A percentile compares a stretch with the other conserved stretches of the same genome.
These are phyloP conservation scores for Waitea zeae DNA, from an alignment of 1,284 basidiomycete genomes.

Conservation along the genomic window DNA sequence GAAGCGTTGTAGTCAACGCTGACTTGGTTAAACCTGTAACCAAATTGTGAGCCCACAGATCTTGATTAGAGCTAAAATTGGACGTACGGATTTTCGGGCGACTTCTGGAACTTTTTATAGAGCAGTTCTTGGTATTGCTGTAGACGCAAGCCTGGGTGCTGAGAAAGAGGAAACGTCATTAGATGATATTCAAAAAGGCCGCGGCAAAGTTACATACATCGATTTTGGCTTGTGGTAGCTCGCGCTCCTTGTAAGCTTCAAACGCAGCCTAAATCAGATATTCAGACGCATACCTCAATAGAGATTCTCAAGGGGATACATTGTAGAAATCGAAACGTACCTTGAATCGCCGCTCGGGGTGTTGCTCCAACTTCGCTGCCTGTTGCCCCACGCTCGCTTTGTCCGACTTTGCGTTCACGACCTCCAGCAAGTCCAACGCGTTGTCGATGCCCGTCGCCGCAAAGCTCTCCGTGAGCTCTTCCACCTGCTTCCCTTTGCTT, in stretches of 20 bases:
- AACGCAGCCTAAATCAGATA: constrained; percentile 51
- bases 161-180: constrained; percentile 8
- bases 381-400: constrained; percentile 76
- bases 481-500: constrained; percentile 9
- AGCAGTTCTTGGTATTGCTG: constrained; percentile 78
- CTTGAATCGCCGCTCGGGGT: constrained; percentile 92
- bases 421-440: constrained; percentile 76
- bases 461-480: constrained; percentile 50
- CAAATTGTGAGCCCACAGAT: not conserved
- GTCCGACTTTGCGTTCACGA: constrained; percentile 85
- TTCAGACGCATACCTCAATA: no score
- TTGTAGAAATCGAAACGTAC: constrained; percentile 14
- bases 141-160: constrained; percentile 71
- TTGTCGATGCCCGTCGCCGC: constrained; percentile 84
- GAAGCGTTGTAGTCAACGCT: constrained; percentile 65
- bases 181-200: constrained; percentile 3
- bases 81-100: constrained; percentile 73
- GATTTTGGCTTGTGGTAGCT: no score
- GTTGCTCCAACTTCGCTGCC: constrained; percentile 77
- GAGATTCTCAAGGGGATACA: not conserved
- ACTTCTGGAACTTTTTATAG: constrained; percentile 78
- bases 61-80: not conserved
- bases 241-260: constrained; percentile 82
- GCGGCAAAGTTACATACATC: constrained; percentile 1
- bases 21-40: constrained; percentile 61